Evolutionary conservation across 345 rosid species (phyloP).

Genomic region (Hibiscus mutabilis): DNA sequence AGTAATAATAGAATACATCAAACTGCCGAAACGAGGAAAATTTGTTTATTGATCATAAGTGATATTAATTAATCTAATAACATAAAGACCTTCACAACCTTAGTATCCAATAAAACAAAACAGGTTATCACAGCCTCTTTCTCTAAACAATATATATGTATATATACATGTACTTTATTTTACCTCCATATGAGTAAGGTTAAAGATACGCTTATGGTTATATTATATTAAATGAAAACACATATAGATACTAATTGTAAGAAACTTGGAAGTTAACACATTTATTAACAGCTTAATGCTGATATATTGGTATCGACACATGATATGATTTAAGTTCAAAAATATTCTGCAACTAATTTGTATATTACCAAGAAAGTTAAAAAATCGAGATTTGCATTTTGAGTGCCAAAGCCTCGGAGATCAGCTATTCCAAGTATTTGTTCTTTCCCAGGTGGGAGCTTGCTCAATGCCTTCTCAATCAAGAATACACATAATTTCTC

Average conservation of each 20-base stretch:
- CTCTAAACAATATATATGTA: neutral
- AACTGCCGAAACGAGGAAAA: conserved; percentile 43
- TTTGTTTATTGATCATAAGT: neutral
- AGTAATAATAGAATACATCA: conserved; percentile 77
- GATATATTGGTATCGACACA: conserved; percentile 6
- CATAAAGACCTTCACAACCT: neutral
- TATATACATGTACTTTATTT: no score
- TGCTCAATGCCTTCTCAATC: conserved; percentile 74
- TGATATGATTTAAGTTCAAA: neutral
- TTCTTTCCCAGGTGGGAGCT: conserved; percentile 61
- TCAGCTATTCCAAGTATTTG: conserved; percentile 73
- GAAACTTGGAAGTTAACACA: neutral
- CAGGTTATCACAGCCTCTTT: neutral
- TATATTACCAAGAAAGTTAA: conserved; percentile 64
- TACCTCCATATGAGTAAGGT: neutral
- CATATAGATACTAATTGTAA: neutral
- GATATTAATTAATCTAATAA: neutral
- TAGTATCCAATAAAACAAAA: neutral
- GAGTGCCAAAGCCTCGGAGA: conserved; percentile 59
- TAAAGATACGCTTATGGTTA: no score
- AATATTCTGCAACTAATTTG: neutral
- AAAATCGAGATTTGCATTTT: conserved; percentile 72
- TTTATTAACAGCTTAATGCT: neutral
- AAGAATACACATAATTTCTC: conserved; percentile 67
- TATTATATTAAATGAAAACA: neutral